Evolutionary conservation across 2,329 filamentous ascomycete species (phyloP).

Genomic region (Fusarium euwallaceae): DNA sequence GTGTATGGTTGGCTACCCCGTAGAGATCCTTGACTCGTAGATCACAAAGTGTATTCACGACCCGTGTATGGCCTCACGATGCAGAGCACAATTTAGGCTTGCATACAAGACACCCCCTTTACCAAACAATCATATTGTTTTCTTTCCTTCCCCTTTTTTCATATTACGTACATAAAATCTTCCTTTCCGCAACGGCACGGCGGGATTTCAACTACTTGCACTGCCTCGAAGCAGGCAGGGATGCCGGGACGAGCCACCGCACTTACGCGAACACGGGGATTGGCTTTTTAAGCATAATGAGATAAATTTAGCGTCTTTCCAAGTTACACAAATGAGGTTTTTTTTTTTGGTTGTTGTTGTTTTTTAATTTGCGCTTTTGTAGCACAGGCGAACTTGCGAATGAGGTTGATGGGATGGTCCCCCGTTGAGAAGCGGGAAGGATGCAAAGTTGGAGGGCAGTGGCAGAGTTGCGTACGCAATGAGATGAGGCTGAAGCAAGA

Average conservation of each 20-base stretch:
- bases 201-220: background rate
- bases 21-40: background rate
- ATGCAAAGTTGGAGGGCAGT: background rate
- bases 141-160: background rate
- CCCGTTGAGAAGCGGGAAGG: background rate
- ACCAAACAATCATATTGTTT: background rate
- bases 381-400: background rate
- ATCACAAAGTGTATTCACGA: background rate
- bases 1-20: background rate
- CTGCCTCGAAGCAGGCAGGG: background rate
- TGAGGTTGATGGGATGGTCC: background rate
- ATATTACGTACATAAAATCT: background rate
- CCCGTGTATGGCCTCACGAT: background rate
- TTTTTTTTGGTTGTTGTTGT: background rate
- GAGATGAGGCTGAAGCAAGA: background rate
- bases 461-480: background rate
- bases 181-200: background rate
- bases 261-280: background rate
- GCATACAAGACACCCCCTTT: background rate
- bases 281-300: background rate
- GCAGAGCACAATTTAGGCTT: background rate
- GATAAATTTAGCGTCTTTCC: background rate
- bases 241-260: background rate
- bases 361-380: background rate
- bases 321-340: background rate